Conservation (phyloP, 345 rosid species). For the Euphorbia pulcherrima region DNA sequence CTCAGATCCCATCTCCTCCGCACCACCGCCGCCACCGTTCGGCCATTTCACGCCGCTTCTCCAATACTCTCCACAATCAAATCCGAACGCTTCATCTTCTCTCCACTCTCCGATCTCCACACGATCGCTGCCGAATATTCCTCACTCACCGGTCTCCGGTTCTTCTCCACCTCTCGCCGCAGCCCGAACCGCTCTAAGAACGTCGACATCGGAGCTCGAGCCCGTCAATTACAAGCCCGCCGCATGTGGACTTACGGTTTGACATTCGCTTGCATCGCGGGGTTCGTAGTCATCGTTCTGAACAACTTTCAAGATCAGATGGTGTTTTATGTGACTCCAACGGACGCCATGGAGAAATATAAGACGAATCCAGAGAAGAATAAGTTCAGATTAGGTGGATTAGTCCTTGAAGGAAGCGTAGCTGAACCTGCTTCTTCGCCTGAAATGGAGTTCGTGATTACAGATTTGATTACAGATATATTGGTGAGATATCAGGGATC, state of each 20-base stretch:
- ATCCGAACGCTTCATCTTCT: constrained; percentile 22
- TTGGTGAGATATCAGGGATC: constrained; percentile 76
- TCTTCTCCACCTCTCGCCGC: constrained; percentile 61
- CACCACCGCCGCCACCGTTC: constrained; percentile 14
- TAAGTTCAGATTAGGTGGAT: constrained; percentile 76
- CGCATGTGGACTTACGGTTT: constrained; percentile 89
- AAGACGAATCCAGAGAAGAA: constrained; percentile 55
- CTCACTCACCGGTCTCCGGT: constrained; percentile 36
- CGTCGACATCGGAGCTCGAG: constrained; percentile 73
- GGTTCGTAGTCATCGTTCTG: constrained; percentile 77
- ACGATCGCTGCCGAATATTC: constrained; percentile 22
- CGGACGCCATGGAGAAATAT: constrained; percentile 79
- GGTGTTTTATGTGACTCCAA: constrained; percentile 81
- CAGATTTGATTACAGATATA: constrained; percentile 82
- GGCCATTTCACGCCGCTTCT: constrained; percentile 22
- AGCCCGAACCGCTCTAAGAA: constrained; percentile 50
- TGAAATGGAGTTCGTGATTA: constrained; percentile 81
- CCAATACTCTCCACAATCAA: constrained; percentile 18
- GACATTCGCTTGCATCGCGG: constrained; percentile 81
- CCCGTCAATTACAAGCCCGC: constrained; percentile 87
- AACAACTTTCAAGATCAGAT: constrained; percentile 84
- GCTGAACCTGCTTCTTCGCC: constrained; percentile 63
- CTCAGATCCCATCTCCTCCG: constrained; percentile 47
- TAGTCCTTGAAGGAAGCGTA: constrained; percentile 93
- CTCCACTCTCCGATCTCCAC: constrained; percentile 28